Percentiles rank a stretch among this genome's conserved stretches.
Conservation (phyloP, 2,329 filamentous ascomycete genomes). For the Zymoseptoria passerinii region DNA sequence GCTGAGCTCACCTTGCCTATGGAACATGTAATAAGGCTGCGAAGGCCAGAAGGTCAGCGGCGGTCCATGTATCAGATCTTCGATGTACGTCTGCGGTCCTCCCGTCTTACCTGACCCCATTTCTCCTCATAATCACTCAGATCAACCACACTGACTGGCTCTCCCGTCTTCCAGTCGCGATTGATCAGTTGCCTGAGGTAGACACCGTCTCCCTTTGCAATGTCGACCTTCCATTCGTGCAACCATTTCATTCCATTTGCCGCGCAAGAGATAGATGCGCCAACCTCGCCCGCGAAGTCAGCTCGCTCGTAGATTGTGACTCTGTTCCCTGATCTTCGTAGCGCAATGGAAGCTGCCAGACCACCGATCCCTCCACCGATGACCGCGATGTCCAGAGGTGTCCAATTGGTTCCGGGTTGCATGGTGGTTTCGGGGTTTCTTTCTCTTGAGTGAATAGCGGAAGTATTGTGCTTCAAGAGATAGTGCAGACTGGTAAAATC, state of each 20-base stretch:
- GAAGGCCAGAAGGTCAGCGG: background rate
- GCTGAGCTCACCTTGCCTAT: slow-evolving; percentile 41
- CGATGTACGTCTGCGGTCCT: background rate
- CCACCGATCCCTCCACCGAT: slow-evolving; percentile 49
- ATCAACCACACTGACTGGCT: slow-evolving; percentile 56
- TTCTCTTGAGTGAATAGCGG: background rate
- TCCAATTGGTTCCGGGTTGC: slow-evolving; percentile 17
- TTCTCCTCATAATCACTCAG: slow-evolving; percentile 56
- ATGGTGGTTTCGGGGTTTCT: slow-evolving; percentile 1
- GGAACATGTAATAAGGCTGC: slow-evolving; percentile 56
- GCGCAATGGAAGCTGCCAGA: slow-evolving; percentile 42
- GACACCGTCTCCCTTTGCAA: slow-evolving; percentile 57
- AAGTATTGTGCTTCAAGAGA: background rate
- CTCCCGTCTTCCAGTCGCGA: slow-evolving; percentile 61
- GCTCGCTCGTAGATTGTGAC: slow-evolving; percentile 56
- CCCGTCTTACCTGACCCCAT: slow-evolving; percentile 46
- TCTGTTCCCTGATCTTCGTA: slow-evolving; percentile 46
- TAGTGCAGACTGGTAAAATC: background rate
- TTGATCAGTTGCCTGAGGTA: slow-evolving; percentile 59
- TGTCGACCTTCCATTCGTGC: slow-evolving; percentile 59
- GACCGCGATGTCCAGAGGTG: slow-evolving; percentile 29
- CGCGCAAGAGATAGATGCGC: slow-evolving; percentile 59
- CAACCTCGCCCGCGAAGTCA: slow-evolving; percentile 60
- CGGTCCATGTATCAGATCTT: background rate
- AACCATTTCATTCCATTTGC: slow-evolving; percentile 64